These are phyloP conservation scores for Coniochaeta sp. DNA, from an alignment of 2,329 filamentous ascomycete species.

Conservation along the genomic window DNA sequence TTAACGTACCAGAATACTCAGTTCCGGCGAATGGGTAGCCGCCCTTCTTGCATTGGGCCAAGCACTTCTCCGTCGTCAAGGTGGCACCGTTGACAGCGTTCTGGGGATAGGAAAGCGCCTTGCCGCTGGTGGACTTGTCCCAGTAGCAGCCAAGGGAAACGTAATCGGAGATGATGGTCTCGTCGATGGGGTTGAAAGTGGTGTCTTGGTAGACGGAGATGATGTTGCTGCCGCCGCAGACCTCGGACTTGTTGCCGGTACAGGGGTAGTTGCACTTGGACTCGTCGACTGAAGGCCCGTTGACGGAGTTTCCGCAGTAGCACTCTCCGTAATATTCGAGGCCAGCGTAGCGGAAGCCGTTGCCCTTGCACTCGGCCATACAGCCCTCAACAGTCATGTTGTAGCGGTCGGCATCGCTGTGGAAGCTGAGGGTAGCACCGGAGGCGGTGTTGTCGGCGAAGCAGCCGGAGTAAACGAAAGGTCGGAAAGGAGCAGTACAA, in stretches of 20 bases:
- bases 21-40: conserved; percentile 42
- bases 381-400: conserved; percentile 43
- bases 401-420: conserved; percentile 26
- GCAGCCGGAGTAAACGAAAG: conserved; percentile 42
- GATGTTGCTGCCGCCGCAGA: conserved; percentile 38
- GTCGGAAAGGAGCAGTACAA: conserved; percentile 36
- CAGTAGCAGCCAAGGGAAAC: conserved; percentile 55
- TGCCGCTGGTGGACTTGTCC: conserved; percentile 32
- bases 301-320: conserved; percentile 44
- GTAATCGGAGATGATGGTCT: conserved; percentile 45
- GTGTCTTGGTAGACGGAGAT: conserved; percentile 44
- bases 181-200: conserved; percentile 36
- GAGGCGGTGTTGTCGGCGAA: conserved; percentile 28
- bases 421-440: conserved; percentile 30
- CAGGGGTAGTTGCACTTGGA: conserved; percentile 52
- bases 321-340: conserved; percentile 45
- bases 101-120: conserved; percentile 37
- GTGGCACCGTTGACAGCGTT: conserved; percentile 24
- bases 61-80: conserved; percentile 35
- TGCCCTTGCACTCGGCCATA: conserved; percentile 40
- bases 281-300: conserved; percentile 43
- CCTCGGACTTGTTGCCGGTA: conserved; percentile 34
- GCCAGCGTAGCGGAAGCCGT: conserved; percentile 43
- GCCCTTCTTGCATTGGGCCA: conserved; percentile 32
- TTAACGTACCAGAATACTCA: conserved; percentile 30